Evolutionary conservation across 257 asterid genomes (phyloP), one percentile per base, ranked within the genome.

Genomic region (Linderniella brevidens): DNA sequence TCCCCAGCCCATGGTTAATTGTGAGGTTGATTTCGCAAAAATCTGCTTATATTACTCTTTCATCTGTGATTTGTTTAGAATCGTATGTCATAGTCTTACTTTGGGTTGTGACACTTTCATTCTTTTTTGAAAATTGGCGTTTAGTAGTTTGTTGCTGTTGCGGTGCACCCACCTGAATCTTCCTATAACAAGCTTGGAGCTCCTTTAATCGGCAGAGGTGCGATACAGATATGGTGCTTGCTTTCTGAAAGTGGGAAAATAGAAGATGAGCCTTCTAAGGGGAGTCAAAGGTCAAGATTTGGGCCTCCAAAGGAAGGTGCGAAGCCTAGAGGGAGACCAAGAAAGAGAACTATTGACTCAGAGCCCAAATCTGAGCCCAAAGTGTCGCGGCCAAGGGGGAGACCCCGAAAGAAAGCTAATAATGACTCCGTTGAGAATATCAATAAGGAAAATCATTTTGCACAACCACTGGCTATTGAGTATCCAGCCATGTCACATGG

Each of bases 91-190:
- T 46, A 5, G 11, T 29, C 8, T 46, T 17, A 46, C 11, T 3
- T 1, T 46, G 51, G 4, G 4, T 43, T 65, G 25, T 53, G 45
- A 54, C 29, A 47, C 50, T 13, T 9, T 17, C 3, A 19, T 17
- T 17, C 14, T 13, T 36, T 57, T 48, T 41, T 60, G 17, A 51
- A 51, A 49, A 43, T 53, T 64, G 60, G 46, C 57, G 35, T 55
- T n/a, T n/a, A 32, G 65, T 59, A 90, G 99, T 85, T 85, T 63
- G 67, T 90, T 19, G 99, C 96, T 48, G 76, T 90, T 73, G 92
- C 96, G 51, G 69, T 92, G 45, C 87, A 90, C 65, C 94, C 99
- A 56, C 93, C 96, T 40, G 81, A 73, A 49, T 85, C 96, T 55
- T 69, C 78, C 47, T 79, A 79, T 64, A 93, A 81, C 77, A 82